These are phyloP conservation scores for Gastrolobium villosum DNA, from an alignment of 306 rosid genomes.

Conservation along the genomic window DNA sequence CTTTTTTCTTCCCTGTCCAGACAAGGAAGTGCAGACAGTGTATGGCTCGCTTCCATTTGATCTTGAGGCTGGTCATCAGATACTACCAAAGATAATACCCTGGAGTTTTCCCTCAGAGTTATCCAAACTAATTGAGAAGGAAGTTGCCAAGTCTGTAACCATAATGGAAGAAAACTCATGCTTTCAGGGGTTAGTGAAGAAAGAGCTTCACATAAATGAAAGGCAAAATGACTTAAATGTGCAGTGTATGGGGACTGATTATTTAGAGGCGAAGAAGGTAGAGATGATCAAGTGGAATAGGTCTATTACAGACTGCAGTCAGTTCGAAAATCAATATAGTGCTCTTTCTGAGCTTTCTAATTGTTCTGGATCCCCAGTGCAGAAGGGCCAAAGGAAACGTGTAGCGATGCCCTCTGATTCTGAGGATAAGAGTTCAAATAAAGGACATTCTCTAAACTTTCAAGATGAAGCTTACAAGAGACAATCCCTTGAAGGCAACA, in stretches of 20 bases:
- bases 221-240: slow-evolving; percentile 46
- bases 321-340: slow-evolving; percentile 60
- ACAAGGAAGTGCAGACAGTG: slow-evolving; percentile 51
- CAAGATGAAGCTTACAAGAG: slow-evolving; percentile 49
- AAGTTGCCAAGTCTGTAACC: slow-evolving; percentile 61
- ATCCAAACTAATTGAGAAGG: slow-evolving; percentile 75
- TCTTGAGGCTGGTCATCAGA: slow-evolving; percentile 75
- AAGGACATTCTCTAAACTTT: slow-evolving; percentile 33
- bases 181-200: slow-evolving; percentile 52
- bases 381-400: slow-evolving; percentile 57
- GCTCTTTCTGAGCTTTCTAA: slow-evolving; percentile 55
- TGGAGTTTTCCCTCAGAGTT: slow-evolving; percentile 85
- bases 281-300: slow-evolving; percentile 64
- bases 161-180: slow-evolving; percentile 58
- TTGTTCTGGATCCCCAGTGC: slow-evolving; percentile 58
- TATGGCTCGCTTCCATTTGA: slow-evolving; percentile 77
- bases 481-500: slow-evolving; percentile 49
- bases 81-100: slow-evolving; percentile 81
- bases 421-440: slow-evolving; percentile 56
- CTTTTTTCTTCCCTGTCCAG: slow-evolving; percentile 54
- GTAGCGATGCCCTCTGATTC: slow-evolving; percentile 74
- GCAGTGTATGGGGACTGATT: slow-evolving; percentile 46
- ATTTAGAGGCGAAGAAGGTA: slow-evolving; percentile 60
- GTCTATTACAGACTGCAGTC: slow-evolving; percentile 55
- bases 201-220: slow-evolving; percentile 55